Evolutionary conservation across 169 alveolate genomes (phyloP).

Genomic region (Cyclospora cayetanensis): DNA sequence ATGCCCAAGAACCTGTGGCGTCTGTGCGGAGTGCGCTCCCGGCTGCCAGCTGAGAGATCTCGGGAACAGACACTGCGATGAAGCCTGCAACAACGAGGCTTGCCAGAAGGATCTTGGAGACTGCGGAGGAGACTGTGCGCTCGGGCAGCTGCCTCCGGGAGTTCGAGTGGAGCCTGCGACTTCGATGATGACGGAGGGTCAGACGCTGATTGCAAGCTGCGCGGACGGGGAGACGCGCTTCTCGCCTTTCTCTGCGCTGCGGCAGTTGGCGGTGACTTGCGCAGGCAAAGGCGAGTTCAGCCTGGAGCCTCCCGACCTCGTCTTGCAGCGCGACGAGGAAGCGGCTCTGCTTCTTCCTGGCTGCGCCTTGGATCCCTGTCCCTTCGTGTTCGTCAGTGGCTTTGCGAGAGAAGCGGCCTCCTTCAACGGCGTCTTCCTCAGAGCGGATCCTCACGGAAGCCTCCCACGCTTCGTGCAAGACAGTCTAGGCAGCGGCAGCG

Average conservation of each 20-base stretch:
- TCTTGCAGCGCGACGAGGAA: constrained; percentile 39
- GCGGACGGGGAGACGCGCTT: constrained; percentile 62
- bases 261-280: constrained; percentile 64
- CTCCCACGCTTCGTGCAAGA: constrained; percentile 58
- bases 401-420: constrained; percentile 40
- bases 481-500: constrained; percentile 26
- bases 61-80: constrained; percentile 79
- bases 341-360: constrained; percentile 56
- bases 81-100: constrained; percentile 77
- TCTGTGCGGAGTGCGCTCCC: constrained; percentile 80
- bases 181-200: constrained; percentile 55
- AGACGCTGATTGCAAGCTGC: constrained; percentile 66
- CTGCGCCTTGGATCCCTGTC: constrained; percentile 67
- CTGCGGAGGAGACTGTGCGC: constrained; percentile 77
- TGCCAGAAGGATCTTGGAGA: constrained; percentile 80
- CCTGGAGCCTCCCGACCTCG: constrained; percentile 23
- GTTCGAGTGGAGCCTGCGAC: constrained; percentile 65
- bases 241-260: constrained; percentile 56
- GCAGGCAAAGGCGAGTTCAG: constrained; percentile 31
- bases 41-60: constrained; percentile 80
- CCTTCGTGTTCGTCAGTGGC: constrained; percentile 64
- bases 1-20: constrained; percentile 79
- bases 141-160: constrained; percentile 50
- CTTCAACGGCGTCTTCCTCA: constrained; percentile 49
- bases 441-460: constrained; percentile 65